Evolutionary conservation across 2,329 filamentous ascomycete genomes (phyloP).

Genomic region (Sporothrix sp.): DNA sequence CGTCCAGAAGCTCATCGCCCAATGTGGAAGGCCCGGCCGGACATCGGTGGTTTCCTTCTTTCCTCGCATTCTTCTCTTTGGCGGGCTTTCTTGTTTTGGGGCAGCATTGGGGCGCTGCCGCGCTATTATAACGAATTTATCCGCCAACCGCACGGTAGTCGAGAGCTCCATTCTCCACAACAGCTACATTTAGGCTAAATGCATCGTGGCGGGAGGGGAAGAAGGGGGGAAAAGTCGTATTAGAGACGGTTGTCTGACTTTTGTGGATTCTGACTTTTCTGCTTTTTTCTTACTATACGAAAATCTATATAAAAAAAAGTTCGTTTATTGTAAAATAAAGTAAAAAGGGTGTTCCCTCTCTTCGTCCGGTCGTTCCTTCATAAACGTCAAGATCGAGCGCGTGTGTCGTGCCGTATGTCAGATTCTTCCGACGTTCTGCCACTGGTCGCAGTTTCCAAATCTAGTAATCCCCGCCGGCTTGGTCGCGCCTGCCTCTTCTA

Average conservation of each 20-base stretch:
- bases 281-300: not conserved
- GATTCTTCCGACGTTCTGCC: too few species aligned
- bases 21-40: constrained; percentile 5
- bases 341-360: too few species aligned
- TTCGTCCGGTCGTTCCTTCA: too few species aligned
- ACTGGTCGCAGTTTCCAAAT: not conserved
- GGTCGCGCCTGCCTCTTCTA: not conserved
- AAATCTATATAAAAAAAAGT: too few species aligned
- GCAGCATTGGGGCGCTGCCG: too few species aligned
- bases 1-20: not conserved
- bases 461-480: not conserved
- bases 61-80: not conserved
- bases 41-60: constrained; percentile 1
- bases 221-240: not conserved
- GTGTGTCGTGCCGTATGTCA: too few species aligned
- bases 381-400: too few species aligned
- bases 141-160: too few species aligned
- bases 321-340: too few species aligned
- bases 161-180: not conserved
- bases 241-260: too few species aligned
- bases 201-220: constrained; percentile 5
- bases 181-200: constrained; percentile 9
- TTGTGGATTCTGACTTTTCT: not conserved
- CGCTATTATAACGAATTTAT: too few species aligned
- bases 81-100: constrained; percentile 10